Percentiles rank a stretch among this genome's conserved stretches.
phyloP scores from a whole-genome alignment of 208 protist species.

The Strigomonas oncopelti region DNA sequence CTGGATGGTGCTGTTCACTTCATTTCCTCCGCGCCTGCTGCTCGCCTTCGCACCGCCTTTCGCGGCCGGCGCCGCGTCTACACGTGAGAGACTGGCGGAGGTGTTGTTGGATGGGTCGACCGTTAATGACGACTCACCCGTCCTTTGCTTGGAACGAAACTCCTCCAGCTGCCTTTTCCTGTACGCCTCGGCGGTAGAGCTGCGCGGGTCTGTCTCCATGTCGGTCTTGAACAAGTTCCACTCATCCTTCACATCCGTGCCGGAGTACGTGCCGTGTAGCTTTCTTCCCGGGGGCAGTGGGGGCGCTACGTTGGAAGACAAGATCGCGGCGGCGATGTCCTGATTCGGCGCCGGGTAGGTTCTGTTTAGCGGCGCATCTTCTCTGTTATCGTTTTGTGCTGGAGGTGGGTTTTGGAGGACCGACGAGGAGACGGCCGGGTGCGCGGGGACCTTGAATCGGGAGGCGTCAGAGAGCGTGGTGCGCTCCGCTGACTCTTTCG shows the following conservation, averaged over 20 bases:
- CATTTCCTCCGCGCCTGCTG: background rate
- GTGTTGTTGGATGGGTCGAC: background rate
- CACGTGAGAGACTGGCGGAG: background rate
- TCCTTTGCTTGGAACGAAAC: slow-evolving; percentile 44
- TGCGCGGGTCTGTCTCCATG: slow-evolving; percentile 48
- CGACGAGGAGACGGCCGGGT: background rate
- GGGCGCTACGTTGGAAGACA: background rate
- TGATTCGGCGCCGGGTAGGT: background rate
- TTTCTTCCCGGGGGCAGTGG: background rate
- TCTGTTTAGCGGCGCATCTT: background rate
- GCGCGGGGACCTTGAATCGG: too few species aligned
- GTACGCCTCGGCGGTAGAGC: slow-evolving; percentile 72
- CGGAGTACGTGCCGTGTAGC: background rate
- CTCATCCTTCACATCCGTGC: slow-evolving; percentile 34
- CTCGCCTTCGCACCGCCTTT: background rate
- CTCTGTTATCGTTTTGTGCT: background rate
- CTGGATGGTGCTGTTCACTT: background rate
- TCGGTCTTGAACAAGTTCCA: slow-evolving; percentile 62
- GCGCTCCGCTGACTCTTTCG: slow-evolving; percentile 22
- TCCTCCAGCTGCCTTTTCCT: slow-evolving; percentile 61
- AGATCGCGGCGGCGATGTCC: background rate
- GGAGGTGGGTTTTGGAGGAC: background rate
- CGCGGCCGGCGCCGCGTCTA: background rate
- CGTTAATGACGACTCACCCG: slow-evolving; percentile 1
- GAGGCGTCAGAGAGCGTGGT: background rate